These are phyloP conservation scores for Hemisphaericaspora xylofermentans DNA, from an alignment of 1,139 yeast genomes.

Conservation along the genomic window DNA sequence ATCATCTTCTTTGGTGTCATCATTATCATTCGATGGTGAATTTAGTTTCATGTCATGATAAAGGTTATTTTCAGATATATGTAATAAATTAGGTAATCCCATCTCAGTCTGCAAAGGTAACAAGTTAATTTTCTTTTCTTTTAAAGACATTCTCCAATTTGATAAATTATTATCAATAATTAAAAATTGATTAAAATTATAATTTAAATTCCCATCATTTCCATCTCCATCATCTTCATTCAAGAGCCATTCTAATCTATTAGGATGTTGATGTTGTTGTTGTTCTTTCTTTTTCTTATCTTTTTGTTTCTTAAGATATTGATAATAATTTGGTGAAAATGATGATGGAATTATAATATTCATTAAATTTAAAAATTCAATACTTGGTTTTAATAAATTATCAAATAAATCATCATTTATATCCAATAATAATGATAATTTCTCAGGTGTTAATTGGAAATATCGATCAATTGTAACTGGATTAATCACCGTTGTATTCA, in stretches of 20 bases:
- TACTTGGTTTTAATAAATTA: constrained; percentile 42
- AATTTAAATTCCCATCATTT: constrained; percentile 50
- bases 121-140: constrained; percentile 29
- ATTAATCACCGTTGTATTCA: constrained; percentile 48
- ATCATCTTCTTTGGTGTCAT: constrained; percentile 10
- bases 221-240: constrained; percentile 54
- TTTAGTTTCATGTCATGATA: constrained; percentile 31
- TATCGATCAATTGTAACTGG: constrained; percentile 51
- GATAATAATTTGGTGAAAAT: constrained; percentile 49
- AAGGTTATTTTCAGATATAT: constrained; percentile 26
- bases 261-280: constrained; percentile 7
- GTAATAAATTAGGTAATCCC: constrained; percentile 35
- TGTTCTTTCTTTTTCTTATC: constrained; percentile 26
- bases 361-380: constrained; percentile 46
- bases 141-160: constrained; percentile 44
- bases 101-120: constrained; percentile 32
- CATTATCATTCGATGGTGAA: neutral
- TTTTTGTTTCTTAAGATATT: constrained; percentile 37
- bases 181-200: constrained; percentile 45
- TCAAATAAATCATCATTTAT: constrained; percentile 36
- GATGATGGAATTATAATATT: constrained; percentile 51
- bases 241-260: constrained; percentile 42
- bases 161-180: constrained; percentile 45
- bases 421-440: constrained; percentile 36
- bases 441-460: constrained; percentile 49